Evolutionary conservation across 1,284 basidiomycete species (phyloP).

Genomic region (Mycena sp.): DNA sequence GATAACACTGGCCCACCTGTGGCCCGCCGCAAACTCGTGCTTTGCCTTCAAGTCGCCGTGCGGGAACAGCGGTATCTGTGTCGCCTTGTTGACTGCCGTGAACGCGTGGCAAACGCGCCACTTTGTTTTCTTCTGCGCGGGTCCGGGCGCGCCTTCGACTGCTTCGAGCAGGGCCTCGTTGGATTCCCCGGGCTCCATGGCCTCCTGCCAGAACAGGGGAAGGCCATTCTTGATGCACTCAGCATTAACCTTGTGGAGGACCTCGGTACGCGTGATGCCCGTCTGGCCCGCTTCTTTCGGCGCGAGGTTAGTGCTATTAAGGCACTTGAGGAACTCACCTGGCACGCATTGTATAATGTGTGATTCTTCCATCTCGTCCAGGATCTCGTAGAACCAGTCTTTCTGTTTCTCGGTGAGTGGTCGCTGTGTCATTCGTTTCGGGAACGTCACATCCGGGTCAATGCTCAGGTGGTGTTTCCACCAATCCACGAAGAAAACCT

Average conservation of each 20-base stretch:
- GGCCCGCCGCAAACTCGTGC: slow-evolving; percentile 44
- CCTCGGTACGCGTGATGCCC: slow-evolving; percentile 15
- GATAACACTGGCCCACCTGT: slow-evolving; percentile 43
- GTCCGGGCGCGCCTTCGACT: not conserved
- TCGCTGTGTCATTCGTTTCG: slow-evolving; percentile 35
- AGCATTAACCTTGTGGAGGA: slow-evolving; percentile 11
- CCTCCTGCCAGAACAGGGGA: slow-evolving; percentile 26
- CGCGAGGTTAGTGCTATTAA: slow-evolving; percentile 21
- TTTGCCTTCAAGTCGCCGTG: slow-evolving; percentile 47
- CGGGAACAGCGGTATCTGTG: slow-evolving; percentile 39
- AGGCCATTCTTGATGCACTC: slow-evolving; percentile 33
- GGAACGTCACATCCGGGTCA: slow-evolving; percentile 29
- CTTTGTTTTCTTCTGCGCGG: not conserved
- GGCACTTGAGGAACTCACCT: slow-evolving; percentile 18
- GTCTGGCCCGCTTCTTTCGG: slow-evolving; percentile 23
- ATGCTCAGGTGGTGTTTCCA: slow-evolving; percentile 37
- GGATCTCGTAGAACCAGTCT: slow-evolving; percentile 37
- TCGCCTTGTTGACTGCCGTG: slow-evolving; percentile 29
- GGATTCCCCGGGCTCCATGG: not conserved
- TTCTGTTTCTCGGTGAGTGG: slow-evolving; percentile 42
- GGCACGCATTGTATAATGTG: slow-evolving; percentile 12
- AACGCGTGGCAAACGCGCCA: slow-evolving; percentile 49
- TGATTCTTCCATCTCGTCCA: slow-evolving; percentile 46
- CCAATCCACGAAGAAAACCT: slow-evolving; percentile 36
- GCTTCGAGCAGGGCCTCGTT: slow-evolving; percentile 10